These are phyloP conservation scores for Stenocarpella maydis DNA, from an alignment of 2,329 filamentous ascomycete genomes.

Conservation along the genomic window DNA sequence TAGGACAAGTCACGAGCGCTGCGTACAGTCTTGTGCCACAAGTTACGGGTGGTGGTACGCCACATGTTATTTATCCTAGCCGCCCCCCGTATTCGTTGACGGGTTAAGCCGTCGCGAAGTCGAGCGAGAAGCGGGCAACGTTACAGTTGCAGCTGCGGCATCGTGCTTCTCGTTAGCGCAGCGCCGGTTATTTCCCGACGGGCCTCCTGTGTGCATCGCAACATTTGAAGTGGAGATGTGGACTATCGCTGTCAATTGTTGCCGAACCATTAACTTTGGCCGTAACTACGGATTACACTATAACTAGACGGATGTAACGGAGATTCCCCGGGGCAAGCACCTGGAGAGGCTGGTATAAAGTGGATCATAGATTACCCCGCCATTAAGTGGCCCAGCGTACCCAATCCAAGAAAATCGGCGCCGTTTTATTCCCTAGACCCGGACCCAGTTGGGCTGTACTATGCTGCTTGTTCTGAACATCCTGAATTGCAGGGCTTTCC, in stretches of 20 bases:
- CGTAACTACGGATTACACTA: background rate
- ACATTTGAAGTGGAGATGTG: slow-evolving; percentile 16
- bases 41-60: too few relatives aligned
- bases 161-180: background rate
- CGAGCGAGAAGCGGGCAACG: slow-evolving; percentile 2
- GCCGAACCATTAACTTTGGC: background rate
- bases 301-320: too few relatives aligned
- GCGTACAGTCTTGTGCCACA: background rate
- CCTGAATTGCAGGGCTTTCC: too few relatives aligned
- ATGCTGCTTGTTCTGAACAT: too few relatives aligned
- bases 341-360: too few relatives aligned
- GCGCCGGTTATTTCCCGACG: background rate
- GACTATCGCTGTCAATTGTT: background rate
- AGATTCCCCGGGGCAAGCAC: too few relatives aligned
- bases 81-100: background rate
- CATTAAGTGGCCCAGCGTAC: too few relatives aligned
- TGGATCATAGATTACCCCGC: too few relatives aligned
- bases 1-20: background rate
- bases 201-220: slow-evolving; percentile 1
- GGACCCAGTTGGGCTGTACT: too few relatives aligned
- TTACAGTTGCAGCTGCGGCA: slow-evolving; percentile 3
- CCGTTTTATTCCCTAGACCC: too few relatives aligned
- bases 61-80: background rate
- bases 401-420: too few relatives aligned
- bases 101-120: background rate